Percentiles rank a stretch among this genome's conserved stretches.
Conservation (phyloP, 164 flowering plant species). For the Kalanchoe fedtschenkoi region DNA sequence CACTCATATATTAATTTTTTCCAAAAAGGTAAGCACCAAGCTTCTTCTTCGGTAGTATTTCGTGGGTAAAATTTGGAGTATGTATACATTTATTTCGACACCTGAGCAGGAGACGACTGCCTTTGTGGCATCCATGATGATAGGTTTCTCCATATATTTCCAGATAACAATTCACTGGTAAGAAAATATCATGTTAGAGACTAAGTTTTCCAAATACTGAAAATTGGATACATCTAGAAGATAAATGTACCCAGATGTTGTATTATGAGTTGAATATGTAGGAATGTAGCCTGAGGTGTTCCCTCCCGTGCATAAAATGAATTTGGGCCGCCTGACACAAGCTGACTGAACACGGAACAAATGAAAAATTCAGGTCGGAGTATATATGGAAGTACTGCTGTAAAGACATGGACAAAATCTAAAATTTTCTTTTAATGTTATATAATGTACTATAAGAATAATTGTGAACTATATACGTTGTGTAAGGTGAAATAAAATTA, state of each 20-base stretch:
- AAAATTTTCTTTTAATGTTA: neutral
- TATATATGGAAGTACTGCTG: neutral
- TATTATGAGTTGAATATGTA: slow-evolving; percentile 53
- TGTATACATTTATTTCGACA: slow-evolving; percentile 9
- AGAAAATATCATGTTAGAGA: neutral
- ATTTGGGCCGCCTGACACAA: slow-evolving; percentile 80
- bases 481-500: neutral
- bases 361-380: neutral
- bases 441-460: neutral
- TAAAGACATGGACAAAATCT: neutral
- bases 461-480: neutral
- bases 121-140: slow-evolving; percentile 90
- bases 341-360: slow-evolving; percentile 39
- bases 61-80: neutral
- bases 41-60: neutral
- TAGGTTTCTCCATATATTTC: slow-evolving; percentile 64
- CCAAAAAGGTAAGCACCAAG: neutral
- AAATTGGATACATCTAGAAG: neutral
- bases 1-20: neutral
- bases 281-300: slow-evolving; percentile 59
- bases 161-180: slow-evolving; percentile 47
- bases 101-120: slow-evolving; percentile 53
- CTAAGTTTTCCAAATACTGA: neutral
- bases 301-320: slow-evolving; percentile 82
- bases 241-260: slow-evolving; percentile 44